Conservation (phyloP, 2,329 filamentous ascomycete species). For the Xylariaceae sp. region DNA sequence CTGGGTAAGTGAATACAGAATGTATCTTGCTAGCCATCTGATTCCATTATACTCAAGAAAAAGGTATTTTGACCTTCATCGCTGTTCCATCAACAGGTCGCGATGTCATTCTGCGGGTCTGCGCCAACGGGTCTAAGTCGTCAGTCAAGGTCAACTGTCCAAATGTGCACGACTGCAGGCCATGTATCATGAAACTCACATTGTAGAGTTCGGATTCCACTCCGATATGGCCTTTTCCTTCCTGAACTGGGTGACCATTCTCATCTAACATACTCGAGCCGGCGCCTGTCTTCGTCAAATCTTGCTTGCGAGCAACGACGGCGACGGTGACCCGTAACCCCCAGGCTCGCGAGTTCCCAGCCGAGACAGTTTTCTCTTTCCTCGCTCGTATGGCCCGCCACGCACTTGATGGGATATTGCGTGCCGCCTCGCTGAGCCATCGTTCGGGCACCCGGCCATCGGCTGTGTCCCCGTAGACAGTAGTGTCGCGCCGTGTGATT, state of each 20-base stretch:
- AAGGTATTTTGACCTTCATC: constrained; percentile 8
- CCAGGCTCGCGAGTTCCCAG: constrained; percentile 39
- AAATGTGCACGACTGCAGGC: too few species aligned
- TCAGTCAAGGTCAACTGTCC: not conserved
- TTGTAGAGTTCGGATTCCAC: constrained; percentile 12
- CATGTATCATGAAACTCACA: constrained; percentile 3
- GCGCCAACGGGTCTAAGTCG: not conserved
- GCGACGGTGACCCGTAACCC: constrained; percentile 13
- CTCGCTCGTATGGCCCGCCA: constrained; percentile 37
- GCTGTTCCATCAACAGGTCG: constrained; percentile 15
- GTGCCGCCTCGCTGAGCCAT: constrained; percentile 13
- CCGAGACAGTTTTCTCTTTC: constrained; percentile 46
- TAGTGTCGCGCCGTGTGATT: constrained; percentile 18
- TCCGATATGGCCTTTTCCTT: constrained; percentile 6
- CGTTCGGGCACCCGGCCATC: constrained; percentile 24
- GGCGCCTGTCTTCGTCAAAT: constrained; percentile 28
- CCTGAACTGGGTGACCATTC: constrained; percentile 4
- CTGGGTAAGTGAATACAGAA: too few species aligned
- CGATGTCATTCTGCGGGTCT: constrained; percentile 13
- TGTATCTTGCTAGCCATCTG: too few species aligned
- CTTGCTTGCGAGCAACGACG: constrained; percentile 23
- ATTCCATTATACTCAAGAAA: too few species aligned
- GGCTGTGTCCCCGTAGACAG: constrained; percentile 16
- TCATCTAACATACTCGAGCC: constrained; percentile 19
- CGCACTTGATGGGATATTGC: constrained; percentile 4